phyloP scores from a whole-genome alignment of 2,329 filamentous ascomycete species.

The Alternaria viburni region DNA sequence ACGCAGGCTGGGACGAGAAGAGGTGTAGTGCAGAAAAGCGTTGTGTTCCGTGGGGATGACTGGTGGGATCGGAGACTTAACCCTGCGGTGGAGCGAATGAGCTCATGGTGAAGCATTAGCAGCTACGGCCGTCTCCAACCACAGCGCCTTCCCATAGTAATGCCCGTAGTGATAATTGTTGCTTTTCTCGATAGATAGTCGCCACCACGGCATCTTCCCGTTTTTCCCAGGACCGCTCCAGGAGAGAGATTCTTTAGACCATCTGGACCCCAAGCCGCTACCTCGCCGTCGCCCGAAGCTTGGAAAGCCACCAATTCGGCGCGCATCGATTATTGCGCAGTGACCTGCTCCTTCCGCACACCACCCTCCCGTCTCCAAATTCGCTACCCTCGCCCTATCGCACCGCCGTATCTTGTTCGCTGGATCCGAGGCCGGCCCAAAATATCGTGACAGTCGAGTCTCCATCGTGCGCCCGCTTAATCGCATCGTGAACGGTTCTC shows the following conservation, averaged over 20 bases:
- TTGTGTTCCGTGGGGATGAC: constrained; percentile 8
- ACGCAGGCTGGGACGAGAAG: constrained; percentile 11
- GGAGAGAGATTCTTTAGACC: not conserved
- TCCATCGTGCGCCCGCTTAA: not conserved
- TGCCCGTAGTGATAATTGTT: not conserved
- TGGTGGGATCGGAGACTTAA: constrained; percentile 1
- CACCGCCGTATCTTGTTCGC: constrained; percentile 12
- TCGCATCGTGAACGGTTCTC: constrained; percentile 18
- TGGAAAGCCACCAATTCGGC: constrained; percentile 11
- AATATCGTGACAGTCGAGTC: constrained; percentile 4
- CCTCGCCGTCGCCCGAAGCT: not conserved
- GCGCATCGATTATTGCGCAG: constrained; percentile 17
- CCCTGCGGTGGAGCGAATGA: constrained; percentile 11
- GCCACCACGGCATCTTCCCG: not conserved
- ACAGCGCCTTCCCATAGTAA: not conserved
- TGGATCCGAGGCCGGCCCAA: not conserved
- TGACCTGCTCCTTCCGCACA: constrained; percentile 28
- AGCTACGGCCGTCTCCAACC: not conserved
- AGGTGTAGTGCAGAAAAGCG: constrained; percentile 1
- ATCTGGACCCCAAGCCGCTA: not conserved
- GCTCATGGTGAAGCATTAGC: constrained; percentile 1
- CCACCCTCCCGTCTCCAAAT: constrained; percentile 20
- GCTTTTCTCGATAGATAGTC: not conserved
- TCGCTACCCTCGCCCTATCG: constrained; percentile 10
- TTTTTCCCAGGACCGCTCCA: not conserved